Percentiles rank a stretch among this genome's conserved stretches.
Evolutionary conservation across 208 protist genomes (phyloP).

Genomic region (Acanthamoeba sp.): DNA sequence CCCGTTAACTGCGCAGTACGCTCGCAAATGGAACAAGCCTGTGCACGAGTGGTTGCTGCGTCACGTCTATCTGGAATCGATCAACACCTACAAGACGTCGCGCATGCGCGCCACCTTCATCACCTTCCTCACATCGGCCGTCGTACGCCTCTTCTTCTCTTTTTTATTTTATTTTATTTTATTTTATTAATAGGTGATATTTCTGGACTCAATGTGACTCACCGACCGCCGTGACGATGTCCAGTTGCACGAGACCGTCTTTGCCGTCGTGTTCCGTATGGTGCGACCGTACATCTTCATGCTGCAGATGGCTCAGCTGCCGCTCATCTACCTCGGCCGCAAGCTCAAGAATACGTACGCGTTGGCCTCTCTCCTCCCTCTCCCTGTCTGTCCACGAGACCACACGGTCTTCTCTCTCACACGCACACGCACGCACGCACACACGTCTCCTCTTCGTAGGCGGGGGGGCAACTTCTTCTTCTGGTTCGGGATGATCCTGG

Average conservation of each 20-base stretch:
- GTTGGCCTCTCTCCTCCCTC: neutral
- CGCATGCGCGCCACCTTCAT: constrained; percentile 77
- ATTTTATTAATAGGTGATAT: no score
- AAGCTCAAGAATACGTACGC: constrained; percentile 62
- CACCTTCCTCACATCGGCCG: constrained; percentile 81
- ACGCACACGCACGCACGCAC: no score
- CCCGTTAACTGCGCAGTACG: constrained; percentile 80
- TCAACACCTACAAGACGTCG: constrained; percentile 80
- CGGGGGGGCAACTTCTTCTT: constrained; percentile 68
- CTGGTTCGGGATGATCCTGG: constrained; percentile 71
- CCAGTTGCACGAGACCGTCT: constrained; percentile 69
- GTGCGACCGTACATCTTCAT: constrained; percentile 64
- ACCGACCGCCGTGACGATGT: neutral
- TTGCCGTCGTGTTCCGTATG: constrained; percentile 58
- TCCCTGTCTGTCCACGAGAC: neutral
- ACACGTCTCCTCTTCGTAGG: no score
- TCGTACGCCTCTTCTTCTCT: constrained; percentile 13
- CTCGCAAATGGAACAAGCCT: constrained; percentile 86
- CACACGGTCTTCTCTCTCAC: neutral
- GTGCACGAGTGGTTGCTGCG: constrained; percentile 86
- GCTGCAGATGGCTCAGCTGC: constrained; percentile 68
- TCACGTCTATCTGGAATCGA: constrained; percentile 81
- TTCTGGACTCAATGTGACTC: no score
- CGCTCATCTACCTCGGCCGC: constrained; percentile 65
- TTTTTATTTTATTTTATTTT: neutral